Conservation (phyloP, 2,329 filamentous ascomycete genomes). For the Epichloe uncinata region DNA sequence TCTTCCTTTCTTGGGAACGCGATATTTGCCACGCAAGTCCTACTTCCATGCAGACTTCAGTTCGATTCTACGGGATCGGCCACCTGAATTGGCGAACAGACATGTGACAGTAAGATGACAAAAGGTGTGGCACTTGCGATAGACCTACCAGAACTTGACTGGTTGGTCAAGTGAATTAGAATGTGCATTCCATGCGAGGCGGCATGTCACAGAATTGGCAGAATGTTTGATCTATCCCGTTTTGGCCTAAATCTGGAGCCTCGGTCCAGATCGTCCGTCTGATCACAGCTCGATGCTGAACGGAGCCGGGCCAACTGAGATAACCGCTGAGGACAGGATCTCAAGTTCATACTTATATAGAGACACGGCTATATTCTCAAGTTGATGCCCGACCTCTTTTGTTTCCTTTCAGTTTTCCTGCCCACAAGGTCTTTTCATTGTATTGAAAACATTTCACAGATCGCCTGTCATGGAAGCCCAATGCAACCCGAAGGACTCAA, state of each 20-base stretch:
- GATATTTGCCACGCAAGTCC: too few species aligned
- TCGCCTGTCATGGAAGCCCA: neutral
- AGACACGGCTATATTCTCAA: neutral
- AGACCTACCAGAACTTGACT: neutral
- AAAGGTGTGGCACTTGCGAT: too few species aligned
- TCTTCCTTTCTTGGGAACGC: too few species aligned
- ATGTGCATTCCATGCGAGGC: neutral
- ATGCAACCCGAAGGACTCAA: slow-evolving; percentile 11
- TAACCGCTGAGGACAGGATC: neutral
- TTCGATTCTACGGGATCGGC: too few species aligned
- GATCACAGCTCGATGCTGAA: neutral
- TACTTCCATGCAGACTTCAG: too few species aligned
- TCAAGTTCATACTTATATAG: neutral
- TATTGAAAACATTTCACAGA: neutral
- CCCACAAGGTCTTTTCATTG: neutral
- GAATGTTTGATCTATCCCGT: too few species aligned
- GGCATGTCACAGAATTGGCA: neutral
- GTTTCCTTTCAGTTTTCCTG: neutral
- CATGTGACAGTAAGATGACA: neutral
- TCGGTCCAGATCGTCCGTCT: neutral
- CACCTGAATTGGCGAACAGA: neutral
- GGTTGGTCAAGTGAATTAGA: neutral
- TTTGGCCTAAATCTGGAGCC: too few species aligned
- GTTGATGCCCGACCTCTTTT: neutral
- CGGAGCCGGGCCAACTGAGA: slow-evolving; percentile 1